These are phyloP conservation scores for Fusarium tuaranense DNA, from an alignment of 2,329 filamentous ascomycete genomes.

Conservation along the genomic window DNA sequence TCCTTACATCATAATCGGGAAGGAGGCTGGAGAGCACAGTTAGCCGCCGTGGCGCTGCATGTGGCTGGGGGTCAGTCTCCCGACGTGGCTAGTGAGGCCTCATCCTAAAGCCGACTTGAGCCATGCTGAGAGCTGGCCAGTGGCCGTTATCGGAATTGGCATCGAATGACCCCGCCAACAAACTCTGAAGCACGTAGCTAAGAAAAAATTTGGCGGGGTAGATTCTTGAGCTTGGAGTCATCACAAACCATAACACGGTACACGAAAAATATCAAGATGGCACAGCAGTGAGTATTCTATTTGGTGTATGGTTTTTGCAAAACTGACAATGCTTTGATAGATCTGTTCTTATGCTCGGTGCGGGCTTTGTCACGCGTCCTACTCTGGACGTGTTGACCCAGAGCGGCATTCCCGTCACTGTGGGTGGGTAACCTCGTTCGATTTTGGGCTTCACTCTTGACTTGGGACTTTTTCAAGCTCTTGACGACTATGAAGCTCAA, in stretches of 20 bases:
- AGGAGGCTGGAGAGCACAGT: slow-evolving; percentile 7
- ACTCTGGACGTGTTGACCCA: slow-evolving; percentile 73
- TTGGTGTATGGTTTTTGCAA: not conserved
- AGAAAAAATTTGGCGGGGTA: slow-evolving; percentile 2
- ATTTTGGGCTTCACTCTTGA: not conserved
- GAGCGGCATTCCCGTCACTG: slow-evolving; percentile 72
- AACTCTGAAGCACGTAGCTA: not conserved
- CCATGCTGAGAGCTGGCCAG: not conserved
- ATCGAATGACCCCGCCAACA: slow-evolving; percentile 6
- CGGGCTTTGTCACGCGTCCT: slow-evolving; percentile 71
- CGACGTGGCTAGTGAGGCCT: not conserved
- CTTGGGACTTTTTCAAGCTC: not conserved
- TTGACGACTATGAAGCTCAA: not conserved
- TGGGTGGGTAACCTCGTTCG: slow-evolving; percentile 59
- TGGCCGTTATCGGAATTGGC: not conserved
- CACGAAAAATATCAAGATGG: slow-evolving; percentile 4
- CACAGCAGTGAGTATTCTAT: not conserved
- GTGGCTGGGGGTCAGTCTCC: slow-evolving; percentile 1
- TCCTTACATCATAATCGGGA: slow-evolving; percentile 19
- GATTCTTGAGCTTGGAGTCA: not conserved
- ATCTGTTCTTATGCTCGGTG: slow-evolving; percentile 47
- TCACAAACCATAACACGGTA: slow-evolving; percentile 1
- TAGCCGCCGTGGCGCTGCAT: slow-evolving; percentile 17
- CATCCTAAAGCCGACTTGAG: slow-evolving; percentile 4
- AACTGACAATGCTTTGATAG: not conserved